Evolutionary conservation across 2,329 filamentous ascomycete genomes (phyloP).

Genomic region (Zymoseptoria ardabiliae): DNA sequence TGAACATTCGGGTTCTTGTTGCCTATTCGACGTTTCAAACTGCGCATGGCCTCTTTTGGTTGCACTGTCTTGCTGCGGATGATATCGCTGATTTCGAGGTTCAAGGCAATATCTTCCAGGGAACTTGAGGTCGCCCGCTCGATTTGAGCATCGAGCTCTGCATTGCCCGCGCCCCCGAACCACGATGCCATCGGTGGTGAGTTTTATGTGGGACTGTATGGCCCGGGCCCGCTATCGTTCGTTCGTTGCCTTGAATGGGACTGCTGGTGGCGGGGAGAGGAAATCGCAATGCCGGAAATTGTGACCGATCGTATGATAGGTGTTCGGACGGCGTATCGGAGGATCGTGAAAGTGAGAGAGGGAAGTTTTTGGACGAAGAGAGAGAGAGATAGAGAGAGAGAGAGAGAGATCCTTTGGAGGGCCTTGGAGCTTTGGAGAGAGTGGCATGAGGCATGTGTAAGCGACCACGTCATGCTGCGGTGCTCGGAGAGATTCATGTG

Average conservation of each 20-base stretch:
- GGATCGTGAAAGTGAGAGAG: background rate
- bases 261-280: background rate
- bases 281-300: background rate
- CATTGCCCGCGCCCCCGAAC: constrained; percentile 77
- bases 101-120: constrained; percentile 95
- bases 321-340: background rate
- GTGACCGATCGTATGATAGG: background rate
- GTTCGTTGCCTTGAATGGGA: background rate
- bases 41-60: constrained; percentile 96
- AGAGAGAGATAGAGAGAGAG: background rate
- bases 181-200: constrained; percentile 76
- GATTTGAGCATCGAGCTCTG: constrained; percentile 92
- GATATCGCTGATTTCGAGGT: constrained; percentile 95
- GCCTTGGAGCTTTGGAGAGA: background rate
- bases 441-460: background rate
- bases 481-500: background rate
- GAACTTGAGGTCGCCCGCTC: constrained; percentile 92
- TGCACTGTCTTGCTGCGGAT: constrained; percentile 96
- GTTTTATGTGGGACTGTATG: background rate
- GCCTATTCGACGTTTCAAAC: constrained; percentile 85
- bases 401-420: background rate
- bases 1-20: constrained; percentile 98
- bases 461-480: background rate
- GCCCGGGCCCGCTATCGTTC: background rate
- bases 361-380: background rate